Conservation (phyloP, 164 flowering plant species). For the grape (Vitis vinifera) region DNA sequence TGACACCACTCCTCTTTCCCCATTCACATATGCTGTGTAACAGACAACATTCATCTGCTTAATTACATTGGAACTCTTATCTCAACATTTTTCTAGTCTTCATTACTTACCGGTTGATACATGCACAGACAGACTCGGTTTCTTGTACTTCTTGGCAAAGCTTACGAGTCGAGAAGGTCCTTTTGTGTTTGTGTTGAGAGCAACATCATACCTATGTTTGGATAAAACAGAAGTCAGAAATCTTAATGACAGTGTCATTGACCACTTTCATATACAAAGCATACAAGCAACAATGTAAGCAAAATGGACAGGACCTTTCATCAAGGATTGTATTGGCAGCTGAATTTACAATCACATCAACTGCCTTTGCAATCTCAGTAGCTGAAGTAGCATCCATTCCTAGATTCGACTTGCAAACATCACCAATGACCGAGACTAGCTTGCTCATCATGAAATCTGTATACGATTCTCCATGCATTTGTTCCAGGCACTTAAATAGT, state of each 20-base stretch:
- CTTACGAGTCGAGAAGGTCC: slow-evolving; percentile 33
- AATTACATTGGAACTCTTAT: neutral
- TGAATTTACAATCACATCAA: slow-evolving; percentile 14
- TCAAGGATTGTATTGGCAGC: slow-evolving; percentile 10
- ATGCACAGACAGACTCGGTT: slow-evolving; percentile 31
- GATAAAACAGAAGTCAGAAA: neutral
- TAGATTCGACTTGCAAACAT: slow-evolving; percentile 5
- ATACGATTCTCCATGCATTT: too few relatives aligned
- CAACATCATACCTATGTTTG: slow-evolving; percentile 36
- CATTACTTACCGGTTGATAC: slow-evolving; percentile 31
- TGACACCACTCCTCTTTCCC: slow-evolving; percentile 9
- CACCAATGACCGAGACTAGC: slow-evolving; percentile 9
- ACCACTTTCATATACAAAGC: neutral
- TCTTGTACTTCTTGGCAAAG: slow-evolving; percentile 38
- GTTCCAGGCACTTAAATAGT: too few relatives aligned
- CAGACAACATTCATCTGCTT: neutral
- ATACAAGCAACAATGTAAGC: neutral
- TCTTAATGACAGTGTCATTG: neutral
- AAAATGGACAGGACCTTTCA: slow-evolving; percentile 3
- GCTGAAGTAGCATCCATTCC: slow-evolving; percentile 6
- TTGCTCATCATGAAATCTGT: neutral
- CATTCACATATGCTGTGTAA: slow-evolving; percentile 16
- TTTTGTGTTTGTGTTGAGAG: slow-evolving; percentile 36
- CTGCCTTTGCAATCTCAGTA: neutral
- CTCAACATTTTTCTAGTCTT: neutral